These are phyloP conservation scores for Candida glaebosa DNA, from an alignment of 805 yeast species.

Conservation along the genomic window DNA sequence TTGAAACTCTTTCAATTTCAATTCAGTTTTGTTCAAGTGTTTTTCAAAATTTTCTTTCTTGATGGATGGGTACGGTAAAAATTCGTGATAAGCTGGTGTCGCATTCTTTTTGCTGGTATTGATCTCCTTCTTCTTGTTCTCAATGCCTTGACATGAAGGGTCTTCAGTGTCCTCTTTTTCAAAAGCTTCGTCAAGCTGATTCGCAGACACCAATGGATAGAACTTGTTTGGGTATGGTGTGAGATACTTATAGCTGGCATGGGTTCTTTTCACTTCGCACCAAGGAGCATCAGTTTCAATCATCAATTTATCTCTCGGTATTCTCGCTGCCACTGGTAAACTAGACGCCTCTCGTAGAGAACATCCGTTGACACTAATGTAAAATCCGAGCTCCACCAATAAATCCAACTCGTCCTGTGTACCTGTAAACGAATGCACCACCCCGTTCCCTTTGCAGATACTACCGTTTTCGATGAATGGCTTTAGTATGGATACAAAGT, in stretches of 20 bases:
- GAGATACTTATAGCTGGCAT: constrained; percentile 63
- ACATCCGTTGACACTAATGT: constrained; percentile 88
- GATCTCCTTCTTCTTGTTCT: background rate
- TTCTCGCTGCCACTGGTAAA: constrained; percentile 54
- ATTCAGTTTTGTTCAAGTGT: constrained; percentile 18
- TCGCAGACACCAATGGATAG: constrained; percentile 40
- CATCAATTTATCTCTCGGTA: constrained; percentile 72
- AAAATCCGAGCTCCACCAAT: constrained; percentile 58
- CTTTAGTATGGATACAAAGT: constrained; percentile 60
- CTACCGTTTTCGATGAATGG: constrained; percentile 55
- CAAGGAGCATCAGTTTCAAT: constrained; percentile 98
- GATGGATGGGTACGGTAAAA: constrained; percentile 58
- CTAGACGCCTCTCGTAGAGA: constrained; percentile 79
- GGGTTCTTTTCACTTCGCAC: constrained; percentile 90
- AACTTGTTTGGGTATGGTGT: constrained; percentile 53
- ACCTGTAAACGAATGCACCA: constrained; percentile 96
- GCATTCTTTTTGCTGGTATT: constrained; percentile 16
- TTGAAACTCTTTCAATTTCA: constrained; percentile 7
- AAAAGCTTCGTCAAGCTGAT: constrained; percentile 4
- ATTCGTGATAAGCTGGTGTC: constrained; percentile 33
- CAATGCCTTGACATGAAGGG: background rate
- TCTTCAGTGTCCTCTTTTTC: constrained; percentile 6
- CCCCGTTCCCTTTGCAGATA: constrained; percentile 53
- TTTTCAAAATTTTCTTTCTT: constrained; percentile 59
- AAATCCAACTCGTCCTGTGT: constrained; percentile 56